Conservation (phyloP, 768 basidiomycete genomes). For the Lentinula lateritia region DNA sequence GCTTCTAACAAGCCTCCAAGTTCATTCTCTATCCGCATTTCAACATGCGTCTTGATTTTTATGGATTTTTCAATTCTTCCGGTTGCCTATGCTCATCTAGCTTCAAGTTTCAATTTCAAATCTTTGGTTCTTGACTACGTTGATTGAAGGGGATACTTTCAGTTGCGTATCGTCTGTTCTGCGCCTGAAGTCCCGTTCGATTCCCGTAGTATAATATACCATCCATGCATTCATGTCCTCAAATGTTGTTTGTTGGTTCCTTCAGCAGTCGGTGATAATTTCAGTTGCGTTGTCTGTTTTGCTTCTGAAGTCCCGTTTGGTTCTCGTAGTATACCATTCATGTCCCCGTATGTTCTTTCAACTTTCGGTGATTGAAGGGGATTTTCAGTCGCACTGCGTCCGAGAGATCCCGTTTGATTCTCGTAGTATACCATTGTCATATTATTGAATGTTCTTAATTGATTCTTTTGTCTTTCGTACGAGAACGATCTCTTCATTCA, state of each 20-base stretch:
- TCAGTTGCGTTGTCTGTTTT: too few species aligned
- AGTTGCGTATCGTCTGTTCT: too few species aligned
- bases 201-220: not conserved
- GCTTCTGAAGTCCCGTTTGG: not conserved
- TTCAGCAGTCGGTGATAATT: not conserved
- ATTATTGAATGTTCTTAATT: not conserved
- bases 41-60: not conserved
- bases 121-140: too few species aligned
- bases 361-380: not conserved
- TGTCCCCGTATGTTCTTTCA: not conserved
- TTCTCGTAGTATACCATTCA: not conserved
- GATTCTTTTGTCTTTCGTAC: not conserved
- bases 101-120: too few species aligned
- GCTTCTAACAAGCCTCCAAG: conserved; percentile 9
- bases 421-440: not conserved
- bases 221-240: too few species aligned
- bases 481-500: too few species aligned
- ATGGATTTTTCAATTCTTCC: too few species aligned
- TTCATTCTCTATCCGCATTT: not conserved
- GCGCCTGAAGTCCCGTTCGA: not conserved
- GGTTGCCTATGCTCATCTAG: too few species aligned
- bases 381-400: not conserved
- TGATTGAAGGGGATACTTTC: not conserved
- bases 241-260: too few species aligned
- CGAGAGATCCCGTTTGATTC: conserved; percentile 1